A percentile compares a stretch with the other conserved stretches of the same genome.
phyloP scores from a whole-genome alignment of 768 basidiomycete genomes.

The Suillus clintonianus region DNA sequence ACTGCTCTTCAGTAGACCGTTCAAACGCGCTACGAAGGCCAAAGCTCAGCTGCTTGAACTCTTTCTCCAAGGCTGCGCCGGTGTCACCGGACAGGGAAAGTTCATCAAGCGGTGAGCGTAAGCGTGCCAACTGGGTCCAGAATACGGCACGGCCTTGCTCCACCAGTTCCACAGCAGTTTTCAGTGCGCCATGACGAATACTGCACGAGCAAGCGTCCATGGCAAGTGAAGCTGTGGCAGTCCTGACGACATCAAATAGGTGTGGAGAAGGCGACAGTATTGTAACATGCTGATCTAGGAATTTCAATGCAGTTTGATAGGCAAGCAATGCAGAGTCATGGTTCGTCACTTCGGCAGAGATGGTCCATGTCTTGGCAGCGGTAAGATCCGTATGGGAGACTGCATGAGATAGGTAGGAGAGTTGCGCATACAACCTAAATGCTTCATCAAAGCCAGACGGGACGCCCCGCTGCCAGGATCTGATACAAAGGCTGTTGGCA shows the following conservation, averaged over 20 bases:
- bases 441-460: slow-evolving; percentile 13
- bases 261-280: slow-evolving; percentile 14
- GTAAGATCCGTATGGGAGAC: no score
- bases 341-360: slow-evolving; percentile 14
- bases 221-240: slow-evolving; percentile 17
- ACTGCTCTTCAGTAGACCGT: slow-evolving; percentile 5
- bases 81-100: slow-evolving; percentile 20
- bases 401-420: background rate
- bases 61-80: slow-evolving; percentile 18
- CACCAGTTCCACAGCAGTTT: slow-evolving; percentile 29
- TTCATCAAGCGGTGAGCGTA: slow-evolving; percentile 24
- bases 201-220: slow-evolving; percentile 28
- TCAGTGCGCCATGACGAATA: slow-evolving; percentile 19
- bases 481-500: slow-evolving; percentile 6
- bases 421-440: background rate
- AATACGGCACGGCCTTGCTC: slow-evolving; percentile 34
- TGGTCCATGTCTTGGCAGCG: no score
- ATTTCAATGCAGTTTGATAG: slow-evolving; percentile 27
- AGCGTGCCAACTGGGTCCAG: slow-evolving; percentile 34
- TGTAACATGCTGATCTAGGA: slow-evolving; percentile 21
- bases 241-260: slow-evolving; percentile 13
- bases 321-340: slow-evolving; percentile 30
- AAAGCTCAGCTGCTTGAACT: slow-evolving; percentile 21
- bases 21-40: slow-evolving; percentile 12
- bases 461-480: slow-evolving; percentile 10